A percentile compares a stretch with the other conserved stretches of the same genome.
These are phyloP conservation scores for Clitopilus hobsonii DNA, from an alignment of 768 basidiomycete genomes.

Conservation along the genomic window DNA sequence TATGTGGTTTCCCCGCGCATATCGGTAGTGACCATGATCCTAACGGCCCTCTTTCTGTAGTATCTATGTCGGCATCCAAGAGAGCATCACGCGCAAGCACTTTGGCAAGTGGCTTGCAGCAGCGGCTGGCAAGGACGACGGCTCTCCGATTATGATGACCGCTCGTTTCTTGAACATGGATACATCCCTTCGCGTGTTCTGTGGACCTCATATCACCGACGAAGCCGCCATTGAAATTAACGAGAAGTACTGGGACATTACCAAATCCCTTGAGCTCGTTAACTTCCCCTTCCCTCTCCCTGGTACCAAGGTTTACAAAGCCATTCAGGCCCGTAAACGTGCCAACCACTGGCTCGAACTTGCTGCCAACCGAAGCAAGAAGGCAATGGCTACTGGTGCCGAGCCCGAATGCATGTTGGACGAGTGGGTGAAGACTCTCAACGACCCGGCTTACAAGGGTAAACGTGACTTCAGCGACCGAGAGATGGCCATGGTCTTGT, in stretches of 20 bases:
- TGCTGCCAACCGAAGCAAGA: constrained; percentile 78
- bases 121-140: constrained; percentile 40
- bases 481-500: constrained; percentile 96
- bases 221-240: constrained; percentile 75
- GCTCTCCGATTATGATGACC: constrained; percentile 78
- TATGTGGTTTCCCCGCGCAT: no score
- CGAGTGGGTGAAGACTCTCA: constrained; percentile 79
- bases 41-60: constrained; percentile 28
- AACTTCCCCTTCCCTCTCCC: constrained; percentile 96
- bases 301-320: constrained; percentile 94
- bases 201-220: constrained; percentile 85
- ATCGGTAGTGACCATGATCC: no score
- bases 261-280: constrained; percentile 92
- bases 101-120: constrained; percentile 68
- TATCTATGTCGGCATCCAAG: constrained; percentile 82
- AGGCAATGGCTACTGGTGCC: constrained; percentile 71
- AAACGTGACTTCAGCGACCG: constrained; percentile 84
- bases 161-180: constrained; percentile 96
- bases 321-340: constrained; percentile 84
- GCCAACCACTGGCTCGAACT: constrained; percentile 77
- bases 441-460: constrained; percentile 66
- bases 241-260: constrained; percentile 96
- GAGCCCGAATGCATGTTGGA: constrained; percentile 91
- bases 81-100: constrained; percentile 73
- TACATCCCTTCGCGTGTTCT: constrained; percentile 93